A percentile compares a stretch with the other conserved stretches of the same genome.
phyloP scores from a whole-genome alignment of 2,329 filamentous ascomycete species.

The Aureobasidium subglaciale region DNA sequence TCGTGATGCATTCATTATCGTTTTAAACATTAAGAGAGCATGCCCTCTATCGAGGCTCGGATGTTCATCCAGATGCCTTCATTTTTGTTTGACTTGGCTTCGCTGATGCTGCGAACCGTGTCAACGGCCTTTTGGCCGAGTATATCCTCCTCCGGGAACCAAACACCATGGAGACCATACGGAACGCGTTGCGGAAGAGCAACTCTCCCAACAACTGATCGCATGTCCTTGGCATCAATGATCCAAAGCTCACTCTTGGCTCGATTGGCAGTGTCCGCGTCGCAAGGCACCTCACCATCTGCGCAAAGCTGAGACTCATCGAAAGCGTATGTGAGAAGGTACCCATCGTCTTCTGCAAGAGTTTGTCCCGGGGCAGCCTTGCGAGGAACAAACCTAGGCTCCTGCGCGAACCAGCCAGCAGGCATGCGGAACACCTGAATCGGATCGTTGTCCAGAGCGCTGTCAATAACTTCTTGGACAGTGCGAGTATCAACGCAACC shows the following conservation, averaged over 20 bases:
- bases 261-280: constrained; percentile 30
- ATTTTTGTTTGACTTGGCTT: constrained; percentile 20
- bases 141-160: constrained; percentile 52
- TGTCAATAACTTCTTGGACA: constrained; percentile 47
- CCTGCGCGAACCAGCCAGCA: constrained; percentile 56
- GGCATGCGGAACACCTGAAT: constrained; percentile 59
- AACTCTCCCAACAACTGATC: constrained; percentile 51
- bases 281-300: constrained; percentile 26
- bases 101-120: constrained; percentile 24
- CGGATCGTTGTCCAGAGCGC: constrained; percentile 39
- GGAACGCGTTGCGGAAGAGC: constrained; percentile 59
- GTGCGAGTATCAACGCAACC: constrained; percentile 56
- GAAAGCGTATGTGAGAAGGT: constrained; percentile 61
- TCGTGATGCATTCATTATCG: constrained; percentile 1
- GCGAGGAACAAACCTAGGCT: constrained; percentile 57
- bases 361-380: constrained; percentile 11
- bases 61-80: constrained; percentile 26
- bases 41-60: constrained; percentile 25
- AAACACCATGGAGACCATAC: constrained; percentile 60
- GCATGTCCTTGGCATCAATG: constrained; percentile 58
- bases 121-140: constrained; percentile 39
- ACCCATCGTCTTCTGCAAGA: constrained; percentile 57
- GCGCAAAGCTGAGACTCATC: constrained; percentile 55
- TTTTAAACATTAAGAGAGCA: constrained; percentile 19
- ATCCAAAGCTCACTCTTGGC: constrained; percentile 60